These are phyloP conservation scores for Penicillium daleae DNA, from an alignment of 495 filamentous ascomycete genomes.

Conservation along the genomic window DNA sequence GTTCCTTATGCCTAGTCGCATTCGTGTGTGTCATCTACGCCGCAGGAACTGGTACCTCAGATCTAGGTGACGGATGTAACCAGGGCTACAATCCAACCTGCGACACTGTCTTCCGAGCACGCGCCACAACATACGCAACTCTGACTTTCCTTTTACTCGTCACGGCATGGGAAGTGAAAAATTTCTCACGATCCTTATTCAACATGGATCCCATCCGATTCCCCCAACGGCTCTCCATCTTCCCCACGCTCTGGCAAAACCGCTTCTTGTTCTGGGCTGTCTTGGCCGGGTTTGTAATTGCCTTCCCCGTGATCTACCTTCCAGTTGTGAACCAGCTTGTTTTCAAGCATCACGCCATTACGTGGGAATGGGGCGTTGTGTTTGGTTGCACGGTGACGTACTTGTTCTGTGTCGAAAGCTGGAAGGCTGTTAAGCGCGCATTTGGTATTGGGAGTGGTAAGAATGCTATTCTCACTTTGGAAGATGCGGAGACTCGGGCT, in stretches of 20 bases:
- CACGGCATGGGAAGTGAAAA: slow-evolving; percentile 76
- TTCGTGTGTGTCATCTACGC: slow-evolving; percentile 74
- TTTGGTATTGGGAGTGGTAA: slow-evolving; percentile 43
- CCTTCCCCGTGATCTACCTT: slow-evolving; percentile 77
- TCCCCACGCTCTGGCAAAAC: slow-evolving; percentile 70
- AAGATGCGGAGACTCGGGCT: slow-evolving; percentile 39
- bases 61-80: slow-evolving; percentile 71
- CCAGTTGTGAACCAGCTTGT: slow-evolving; percentile 68
- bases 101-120: slow-evolving; percentile 70
- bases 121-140: slow-evolving; percentile 76
- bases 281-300: slow-evolving; percentile 63
- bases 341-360: slow-evolving; percentile 75
- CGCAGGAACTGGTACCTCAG: slow-evolving; percentile 56
- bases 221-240: slow-evolving; percentile 54
- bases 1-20: slow-evolving; percentile 64
- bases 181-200: slow-evolving; percentile 71
- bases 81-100: slow-evolving; percentile 56
- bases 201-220: slow-evolving; percentile 58
- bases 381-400: slow-evolving; percentile 64
- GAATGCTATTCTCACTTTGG: slow-evolving; percentile 35
- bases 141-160: slow-evolving; percentile 75
- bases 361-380: slow-evolving; percentile 73
- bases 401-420: slow-evolving; percentile 64
- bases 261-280: slow-evolving; percentile 76
- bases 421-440: slow-evolving; percentile 66